Evolutionary conservation across 2,329 filamentous ascomycete species (phyloP), one percentile per base, ranked within the genome.

Genomic region (Scedosporium apiospermum): DNA sequence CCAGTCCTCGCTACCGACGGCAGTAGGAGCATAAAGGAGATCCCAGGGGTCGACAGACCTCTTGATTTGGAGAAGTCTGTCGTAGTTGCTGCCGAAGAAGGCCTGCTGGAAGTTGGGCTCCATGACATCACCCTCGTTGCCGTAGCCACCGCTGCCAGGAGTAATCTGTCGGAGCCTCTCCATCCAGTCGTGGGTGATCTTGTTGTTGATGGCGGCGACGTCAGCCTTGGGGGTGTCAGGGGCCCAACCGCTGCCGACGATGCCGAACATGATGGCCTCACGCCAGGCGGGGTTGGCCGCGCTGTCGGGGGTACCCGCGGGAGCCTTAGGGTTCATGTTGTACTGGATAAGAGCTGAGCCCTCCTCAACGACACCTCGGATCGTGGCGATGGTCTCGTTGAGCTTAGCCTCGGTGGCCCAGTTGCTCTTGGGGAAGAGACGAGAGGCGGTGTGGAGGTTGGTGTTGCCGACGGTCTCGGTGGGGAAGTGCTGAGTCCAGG

Each of bases 401-500:
- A 72, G 62, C 14, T 58, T 70, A 26, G 67, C 70, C 49, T 74
- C 69, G 30, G 71, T 74, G 38, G 72, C 68, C 59, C 72, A 71
- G 14, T 63, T 63, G 46, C 53, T 58, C 30, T 62, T 72, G 63
- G 75, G 69, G 66, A 70, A 73, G 18, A 66, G 63, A n/a, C 62
- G 57, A 30, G 62, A 65, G 34, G 69, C 68, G 61, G 71, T 71
- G 55, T 68, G 68, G 51, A 68, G 65, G 62, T 70, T 72, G 65
- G 82, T 81, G 23, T 88, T 88, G 66, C 84, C 79, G 2, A 73
- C 73, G 62, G 67, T 68, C 58, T 73, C 72, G n/a, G 74, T 74
- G 63, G 75, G 78, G 3, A 76, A 67, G 9, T 80, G 60, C 16
- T 7, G 38, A 77, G 4, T 73, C 74, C 46, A 72, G 73, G 67